Percentiles rank a stretch among this genome's conserved stretches.
These are phyloP conservation scores for Beauveria bassiana DNA, from an alignment of 2,329 filamentous ascomycete species.

Conservation along the genomic window DNA sequence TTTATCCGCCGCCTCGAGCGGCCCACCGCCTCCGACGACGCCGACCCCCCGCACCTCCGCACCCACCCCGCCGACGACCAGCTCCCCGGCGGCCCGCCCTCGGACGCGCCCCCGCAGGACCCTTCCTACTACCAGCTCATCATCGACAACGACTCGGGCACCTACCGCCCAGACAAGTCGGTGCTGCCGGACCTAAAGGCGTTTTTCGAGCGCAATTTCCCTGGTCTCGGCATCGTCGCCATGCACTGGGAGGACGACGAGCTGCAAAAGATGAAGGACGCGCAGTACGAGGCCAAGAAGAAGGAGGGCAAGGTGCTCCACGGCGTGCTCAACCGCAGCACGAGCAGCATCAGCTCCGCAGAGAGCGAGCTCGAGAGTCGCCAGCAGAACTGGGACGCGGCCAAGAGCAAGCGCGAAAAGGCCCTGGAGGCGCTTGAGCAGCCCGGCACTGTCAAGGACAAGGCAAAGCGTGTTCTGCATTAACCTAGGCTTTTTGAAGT, in stretches of 20 bases:
- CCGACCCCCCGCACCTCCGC: constrained; percentile 31
- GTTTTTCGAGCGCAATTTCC: constrained; percentile 67
- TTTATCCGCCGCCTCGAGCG: constrained; percentile 65
- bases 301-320: constrained; percentile 42
- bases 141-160: constrained; percentile 94
- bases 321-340: constrained; percentile 51
- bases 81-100: constrained; percentile 38
- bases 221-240: constrained; percentile 64
- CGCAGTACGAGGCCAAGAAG: constrained; percentile 70
- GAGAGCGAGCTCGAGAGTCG: constrained; percentile 44
- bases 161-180: constrained; percentile 78
- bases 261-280: constrained; percentile 66
- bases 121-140: constrained; percentile 69
- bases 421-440: constrained; percentile 45
- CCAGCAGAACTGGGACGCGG: constrained; percentile 31
- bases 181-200: constrained; percentile 62
- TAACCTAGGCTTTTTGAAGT: not conserved
- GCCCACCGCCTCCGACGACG: constrained; percentile 35
- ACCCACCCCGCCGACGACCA: constrained; percentile 46
- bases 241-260: constrained; percentile 74
- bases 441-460: constrained; percentile 36
- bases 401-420: constrained; percentile 43
- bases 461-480: constrained; percentile 10
- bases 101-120: constrained; percentile 34
- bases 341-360: constrained; percentile 43